phyloP scores from a whole-genome alignment of 2,329 filamentous ascomycete genomes.

The Graphilbum sp. region DNA sequence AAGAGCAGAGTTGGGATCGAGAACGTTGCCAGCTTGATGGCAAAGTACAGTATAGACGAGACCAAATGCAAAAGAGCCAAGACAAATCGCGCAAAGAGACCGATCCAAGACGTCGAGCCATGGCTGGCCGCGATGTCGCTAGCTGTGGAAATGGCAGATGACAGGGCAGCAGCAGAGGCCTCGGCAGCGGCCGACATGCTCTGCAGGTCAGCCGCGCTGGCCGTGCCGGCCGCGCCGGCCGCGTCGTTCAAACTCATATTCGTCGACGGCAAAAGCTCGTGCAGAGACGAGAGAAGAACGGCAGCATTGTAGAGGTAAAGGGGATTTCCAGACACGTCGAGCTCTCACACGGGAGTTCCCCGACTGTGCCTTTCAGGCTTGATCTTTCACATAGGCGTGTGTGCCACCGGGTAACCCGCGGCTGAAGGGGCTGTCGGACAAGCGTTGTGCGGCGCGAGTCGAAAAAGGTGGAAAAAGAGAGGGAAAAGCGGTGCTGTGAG shows the following conservation, averaged over 20 bases:
- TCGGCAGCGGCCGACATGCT: constrained; percentile 5
- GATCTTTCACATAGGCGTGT: too few relatives aligned
- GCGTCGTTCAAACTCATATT: constrained; percentile 1
- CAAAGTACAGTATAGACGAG: constrained; percentile 54
- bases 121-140: constrained; percentile 20
- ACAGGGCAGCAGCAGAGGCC: constrained; percentile 9
- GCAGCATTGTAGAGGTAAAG: not conserved
- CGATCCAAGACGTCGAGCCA: constrained; percentile 37
- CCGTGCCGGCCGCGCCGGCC: not conserved
- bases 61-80: constrained; percentile 37
- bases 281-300: constrained; percentile 2
- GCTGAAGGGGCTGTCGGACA: too few relatives aligned
- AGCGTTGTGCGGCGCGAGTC: too few relatives aligned
- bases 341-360: not conserved
- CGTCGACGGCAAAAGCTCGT: constrained; percentile 6
- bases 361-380: not conserved
- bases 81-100: constrained; percentile 37
- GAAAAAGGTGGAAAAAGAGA: too few relatives aligned
- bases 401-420: too few relatives aligned
- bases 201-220: not conserved
- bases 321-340: not conserved
- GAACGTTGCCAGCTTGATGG: constrained; percentile 72
- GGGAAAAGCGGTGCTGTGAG: too few relatives aligned
- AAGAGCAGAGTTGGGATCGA: constrained; percentile 82
- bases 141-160: constrained; percentile 22